Percentiles rank a stretch among this genome's conserved stretches.
Conservation (phyloP, 2,329 filamentous ascomycete species). For the Fusarium caatingaense region DNA sequence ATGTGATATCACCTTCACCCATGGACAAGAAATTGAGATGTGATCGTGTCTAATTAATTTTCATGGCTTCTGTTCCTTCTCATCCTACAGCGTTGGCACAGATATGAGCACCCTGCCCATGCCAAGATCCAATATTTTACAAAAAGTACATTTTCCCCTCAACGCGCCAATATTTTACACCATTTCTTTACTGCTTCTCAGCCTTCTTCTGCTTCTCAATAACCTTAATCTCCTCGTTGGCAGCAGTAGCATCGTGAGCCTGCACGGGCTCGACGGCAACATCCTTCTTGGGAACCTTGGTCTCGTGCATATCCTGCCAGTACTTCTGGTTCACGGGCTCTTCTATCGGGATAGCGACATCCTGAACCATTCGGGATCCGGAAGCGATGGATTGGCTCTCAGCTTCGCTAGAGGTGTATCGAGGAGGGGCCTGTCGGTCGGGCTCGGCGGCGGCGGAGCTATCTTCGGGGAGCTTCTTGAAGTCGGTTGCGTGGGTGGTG, state of each 20-base stretch:
- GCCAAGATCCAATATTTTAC: slow-evolving; percentile 40
- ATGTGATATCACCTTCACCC: not conserved
- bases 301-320: slow-evolving; percentile 27
- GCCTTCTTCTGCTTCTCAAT: slow-evolving; percentile 33
- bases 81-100: slow-evolving; percentile 47
- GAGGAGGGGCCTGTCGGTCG: not conserved
- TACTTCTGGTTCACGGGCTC: slow-evolving; percentile 13
- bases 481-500: not conserved
- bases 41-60: slow-evolving; percentile 46
- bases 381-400: slow-evolving; percentile 4
- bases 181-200: slow-evolving; percentile 9
- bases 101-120: slow-evolving; percentile 30
- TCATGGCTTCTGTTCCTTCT: slow-evolving; percentile 30
- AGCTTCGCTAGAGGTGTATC: not conserved
- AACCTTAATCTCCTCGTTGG: slow-evolving; percentile 42
- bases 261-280: slow-evolving; percentile 20
- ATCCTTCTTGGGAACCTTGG: slow-evolving; percentile 26
- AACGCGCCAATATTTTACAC: slow-evolving; percentile 12
- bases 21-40: slow-evolving; percentile 35
- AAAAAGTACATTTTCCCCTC: slow-evolving; percentile 30
- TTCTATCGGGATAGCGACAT: slow-evolving; percentile 28
- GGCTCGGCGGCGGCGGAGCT: not conserved
- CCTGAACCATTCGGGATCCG: slow-evolving; percentile 22
- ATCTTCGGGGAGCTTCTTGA: not conserved
- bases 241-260: slow-evolving; percentile 48